Base-by-base conservation (phyloP, 371 early-diverging fungal genomes). In the Lichtheimia ornata region DNA sequence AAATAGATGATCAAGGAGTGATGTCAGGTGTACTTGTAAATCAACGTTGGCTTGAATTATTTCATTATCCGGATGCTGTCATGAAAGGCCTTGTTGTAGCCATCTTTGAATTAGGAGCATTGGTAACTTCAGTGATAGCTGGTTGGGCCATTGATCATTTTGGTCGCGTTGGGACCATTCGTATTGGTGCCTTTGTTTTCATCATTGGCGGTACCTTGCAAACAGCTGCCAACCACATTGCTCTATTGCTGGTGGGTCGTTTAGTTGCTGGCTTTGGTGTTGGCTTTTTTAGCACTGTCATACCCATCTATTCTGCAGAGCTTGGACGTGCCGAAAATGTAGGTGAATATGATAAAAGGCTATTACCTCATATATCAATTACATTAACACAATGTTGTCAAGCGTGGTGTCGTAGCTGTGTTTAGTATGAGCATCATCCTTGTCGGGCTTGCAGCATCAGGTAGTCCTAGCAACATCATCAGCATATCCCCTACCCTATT, bases 301-400 rank as follows among this genome's bases (percentile, higher is more conserved):
- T 77, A 7, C 84, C 84, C 3, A 73, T 81, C n/a, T 81, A 81
- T 27, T 74, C 76, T 17, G 77, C 79, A 7, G 84, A 84, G 62
- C 56, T 84, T 58, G 75, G 70, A 67, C 76, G 66, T 50, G 75
- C 75, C 11, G 72, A 75, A 18, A 75, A 75, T 44, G 75, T 75
- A 70, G 66, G 59, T n/a, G 11, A 0, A 35, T 35, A 35, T 35
- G 35, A 35, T 35, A 6, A 2, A 9, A 11, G 35, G 9, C 9
- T 5, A 28, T 22, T 22, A 28, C 7, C 28, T 28, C 7, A 1
- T 11, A 9, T 11, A 9, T 4, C 4, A 28, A 9, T 35, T 0
- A 35, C 35, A 4, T 35, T 9, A 35, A 35, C 9, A 2, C 9
- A 35, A 35, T 35, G 35, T 35, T 35, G 35, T 35, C 35, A 35